Evolutionary conservation across 2,329 filamentous ascomycete genomes (phyloP).

Genomic region (Ascochyta viciae-villosae): DNA sequence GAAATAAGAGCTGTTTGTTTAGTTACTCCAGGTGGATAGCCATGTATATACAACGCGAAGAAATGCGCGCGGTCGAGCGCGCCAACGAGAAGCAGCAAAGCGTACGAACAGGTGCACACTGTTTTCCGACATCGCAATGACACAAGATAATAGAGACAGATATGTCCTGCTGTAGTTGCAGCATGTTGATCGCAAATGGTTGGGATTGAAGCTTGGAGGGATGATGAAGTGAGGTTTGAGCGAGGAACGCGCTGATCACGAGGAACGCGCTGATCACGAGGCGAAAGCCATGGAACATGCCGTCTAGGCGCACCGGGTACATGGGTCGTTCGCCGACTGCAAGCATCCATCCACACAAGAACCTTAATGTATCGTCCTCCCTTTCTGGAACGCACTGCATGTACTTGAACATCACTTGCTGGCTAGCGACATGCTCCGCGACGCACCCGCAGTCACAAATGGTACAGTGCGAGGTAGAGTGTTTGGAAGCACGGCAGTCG

Average conservation of each 20-base stretch:
- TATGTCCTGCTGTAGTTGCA: neutral
- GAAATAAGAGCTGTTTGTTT: neutral
- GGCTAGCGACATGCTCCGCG: conserved; percentile 21
- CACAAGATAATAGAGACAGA: no score
- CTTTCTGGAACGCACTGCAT: conserved; percentile 37
- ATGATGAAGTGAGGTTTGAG: conserved; percentile 3
- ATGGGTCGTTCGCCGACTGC: conserved; percentile 25
- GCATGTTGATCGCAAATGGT: neutral
- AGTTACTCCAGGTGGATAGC: neutral
- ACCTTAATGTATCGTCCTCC: conserved; percentile 43
- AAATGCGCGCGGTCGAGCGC: neutral
- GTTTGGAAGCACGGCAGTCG: conserved; percentile 16
- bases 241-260: conserved; percentile 7
- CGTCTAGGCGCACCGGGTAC: conserved; percentile 11
- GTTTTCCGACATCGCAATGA: neutral
- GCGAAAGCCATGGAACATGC: conserved; percentile 11
- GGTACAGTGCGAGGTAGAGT: conserved; percentile 13
- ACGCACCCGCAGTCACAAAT: conserved; percentile 11
- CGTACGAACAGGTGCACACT: neutral
- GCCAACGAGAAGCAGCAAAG: neutral
- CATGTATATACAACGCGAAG: no score
- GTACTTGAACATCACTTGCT: conserved; percentile 14
- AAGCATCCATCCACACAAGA: conserved; percentile 28
- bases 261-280: conserved; percentile 7
- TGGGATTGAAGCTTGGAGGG: neutral